Evolutionary conservation across 1,284 basidiomycete species (phyloP).

Genomic region (Pholiota adiposa): DNA sequence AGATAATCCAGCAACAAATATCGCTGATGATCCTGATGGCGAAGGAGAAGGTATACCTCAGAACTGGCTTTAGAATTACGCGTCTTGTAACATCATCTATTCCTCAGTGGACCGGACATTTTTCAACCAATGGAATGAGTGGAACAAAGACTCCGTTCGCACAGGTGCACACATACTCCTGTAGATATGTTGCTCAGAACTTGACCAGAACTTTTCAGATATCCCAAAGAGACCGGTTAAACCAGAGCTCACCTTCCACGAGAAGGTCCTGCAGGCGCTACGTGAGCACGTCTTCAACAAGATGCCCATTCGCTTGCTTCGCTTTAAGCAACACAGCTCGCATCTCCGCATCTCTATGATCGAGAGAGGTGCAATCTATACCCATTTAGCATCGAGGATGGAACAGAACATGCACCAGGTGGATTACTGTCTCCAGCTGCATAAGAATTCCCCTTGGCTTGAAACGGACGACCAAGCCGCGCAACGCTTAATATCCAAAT

Average conservation of each 20-base stretch:
- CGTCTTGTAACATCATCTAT: too few species aligned
- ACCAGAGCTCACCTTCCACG: not conserved
- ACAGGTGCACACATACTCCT: too few species aligned
- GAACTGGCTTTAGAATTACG: too few species aligned
- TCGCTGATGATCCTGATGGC: too few species aligned
- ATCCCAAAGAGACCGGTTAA: too few species aligned
- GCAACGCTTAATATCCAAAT: not conserved
- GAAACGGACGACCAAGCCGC: not conserved
- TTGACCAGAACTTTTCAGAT: too few species aligned
- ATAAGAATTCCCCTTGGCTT: not conserved
- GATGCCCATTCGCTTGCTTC: slow-evolving; percentile 9
- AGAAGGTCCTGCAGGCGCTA: not conserved
- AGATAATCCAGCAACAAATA: too few species aligned
- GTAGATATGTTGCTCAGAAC: too few species aligned
- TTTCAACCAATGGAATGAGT: too few species aligned
- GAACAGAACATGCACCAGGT: not conserved
- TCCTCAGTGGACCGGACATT: too few species aligned
- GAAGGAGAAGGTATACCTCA: too few species aligned
- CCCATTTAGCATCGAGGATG: not conserved
- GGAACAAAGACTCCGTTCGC: too few species aligned
- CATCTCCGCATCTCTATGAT: not conserved
- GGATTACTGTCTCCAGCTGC: not conserved
- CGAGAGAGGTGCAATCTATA: not conserved
- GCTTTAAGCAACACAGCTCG: not conserved
- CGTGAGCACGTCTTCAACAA: slow-evolving; percentile 1